Base-by-base conservation (phyloP, 306 rosid genomes). In the Casuarina glauca region DNA sequence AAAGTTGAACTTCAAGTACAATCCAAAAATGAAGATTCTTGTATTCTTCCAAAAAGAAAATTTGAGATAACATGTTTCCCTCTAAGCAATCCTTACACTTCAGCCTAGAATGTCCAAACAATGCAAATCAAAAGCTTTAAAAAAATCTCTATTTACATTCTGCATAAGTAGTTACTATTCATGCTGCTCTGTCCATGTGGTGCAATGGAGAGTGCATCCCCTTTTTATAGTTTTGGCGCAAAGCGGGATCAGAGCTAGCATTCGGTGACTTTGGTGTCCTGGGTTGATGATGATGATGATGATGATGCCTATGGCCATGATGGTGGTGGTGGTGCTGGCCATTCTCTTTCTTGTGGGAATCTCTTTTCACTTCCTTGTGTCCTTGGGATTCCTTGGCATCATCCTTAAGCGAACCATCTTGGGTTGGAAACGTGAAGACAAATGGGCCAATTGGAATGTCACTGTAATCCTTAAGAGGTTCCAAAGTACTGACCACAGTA, bases 371-470 rank as follows among this genome's bases (percentile, higher is more conserved):
- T 72, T 85, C 89, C 72, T 60, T 83, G 0, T 79, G 84, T 3
- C 80, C 61, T 17, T 76, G 88, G 4, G 35, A 41, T 7, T 86
- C 88, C 32, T 76, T 81, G 0, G 61, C 48, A 41, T 73, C 81
- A 39, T 76, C 79, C 26, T 67, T 9, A 1, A 35, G 51, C 8
- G 45, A 73, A 52, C 57, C 75, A 58, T n/a, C 50, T 4, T 76
- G 89, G 3, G 84, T 0, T 1, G 97, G 91, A 70, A 85, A 93
- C 0, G 87, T 85, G 79, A 86, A 96, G n/a, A 93, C 99, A 69
- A 96, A 96, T 5, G 92, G 84, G 45, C 88, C 91, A 72, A 88
- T 82, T 1, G 93, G 90, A 35, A 87, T 35, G 54, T 96, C 99
- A 48, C 83, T 88, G 50, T 80, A 91, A 60, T 93, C 91, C 78